Base-by-base conservation (phyloP, 306 rosid species). In the Cucumis sativus region DNA sequence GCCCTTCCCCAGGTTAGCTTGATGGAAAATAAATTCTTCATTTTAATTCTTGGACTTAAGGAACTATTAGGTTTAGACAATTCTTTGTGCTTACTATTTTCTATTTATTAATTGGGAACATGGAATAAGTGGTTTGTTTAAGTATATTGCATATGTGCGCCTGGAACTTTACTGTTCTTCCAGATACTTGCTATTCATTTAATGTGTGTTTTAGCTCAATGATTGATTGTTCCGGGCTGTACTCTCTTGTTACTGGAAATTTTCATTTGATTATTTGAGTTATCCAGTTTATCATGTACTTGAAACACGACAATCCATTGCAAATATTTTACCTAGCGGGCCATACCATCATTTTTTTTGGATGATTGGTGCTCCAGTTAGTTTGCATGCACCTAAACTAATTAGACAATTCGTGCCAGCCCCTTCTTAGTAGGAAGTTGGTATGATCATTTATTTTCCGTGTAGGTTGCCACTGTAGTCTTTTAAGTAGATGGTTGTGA, bases 1-100 rank as follows among this genome's bases (percentile, higher is more conserved):
- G 96, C 91, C 81, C 98, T 94, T 74, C 98, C 97, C 74, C 93
- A 94, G 98, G 98, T 94, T 72, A 80, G 84, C 64, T 18, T 28
- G 40, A 35, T 14, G 33, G 39, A 59, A 69, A 70, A 6, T 43
- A 68, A 68, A 11, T 20, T 41, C 35, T 43, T 68, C 2, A 41
- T 68, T 20, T n/a, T 40, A 68, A 41, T 68, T 41, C 55, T 11
- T 21, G 45, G 56, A 68, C 74, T 43, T 10, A n/a, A 12, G 8
- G 35, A 68, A 68, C 20, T 68, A 40, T 40, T 20, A 11, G 35
- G 49, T 68, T 41, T 9, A 45, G 28, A 68, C 74, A 39, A 8
- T n/a, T 20, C 56, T 41, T 40, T 0, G n/a, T 41, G 56, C 52
- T 40, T 10, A 21, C 12, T 68, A 28, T 40, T 41, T 4, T 39